Evolutionary conservation across 129 eudicot genomes (phyloP).

Genomic region (Helichrysum umbraculigerum): DNA sequence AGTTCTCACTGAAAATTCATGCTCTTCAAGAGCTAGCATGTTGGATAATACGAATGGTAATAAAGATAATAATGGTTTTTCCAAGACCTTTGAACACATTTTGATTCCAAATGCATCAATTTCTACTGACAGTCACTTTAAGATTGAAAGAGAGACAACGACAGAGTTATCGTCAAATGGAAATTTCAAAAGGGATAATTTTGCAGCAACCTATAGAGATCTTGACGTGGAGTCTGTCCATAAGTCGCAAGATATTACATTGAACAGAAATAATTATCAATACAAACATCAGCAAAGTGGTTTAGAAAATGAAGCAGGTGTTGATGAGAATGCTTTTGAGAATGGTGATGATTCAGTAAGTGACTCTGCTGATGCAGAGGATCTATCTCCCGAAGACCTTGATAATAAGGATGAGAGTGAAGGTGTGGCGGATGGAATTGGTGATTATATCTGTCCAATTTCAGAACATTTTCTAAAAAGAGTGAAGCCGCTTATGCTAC

Average conservation of each 20-base stretch:
- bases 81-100: conserved; percentile 28
- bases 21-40: conserved; percentile 38
- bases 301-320: conserved; percentile 39
- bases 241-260: conserved; percentile 4
- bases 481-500: conserved; percentile 66
- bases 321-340: conserved; percentile 38
- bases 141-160: conserved; percentile 58
- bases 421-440: conserved; percentile 59
- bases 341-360: conserved; percentile 70
- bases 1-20: conserved; percentile 29
- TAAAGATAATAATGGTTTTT: conserved; percentile 46
- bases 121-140: conserved; percentile 30
- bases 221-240: not conserved
- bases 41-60: conserved; percentile 39
- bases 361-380: conserved; percentile 79
- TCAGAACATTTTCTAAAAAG: conserved; percentile 54
- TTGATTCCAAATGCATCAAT: conserved; percentile 17
- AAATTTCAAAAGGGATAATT: conserved; percentile 46
- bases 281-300: conserved; percentile 24
- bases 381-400: conserved; percentile 59
- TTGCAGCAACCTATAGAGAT: conserved; percentile 17
- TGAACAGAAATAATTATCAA: conserved; percentile 3
- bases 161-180: conserved; percentile 67
- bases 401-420: conserved; percentile 79
- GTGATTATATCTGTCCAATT: conserved; percentile 36